These are phyloP conservation scores for Trametes cingulata DNA, from an alignment of 768 basidiomycete species.

Conservation along the genomic window DNA sequence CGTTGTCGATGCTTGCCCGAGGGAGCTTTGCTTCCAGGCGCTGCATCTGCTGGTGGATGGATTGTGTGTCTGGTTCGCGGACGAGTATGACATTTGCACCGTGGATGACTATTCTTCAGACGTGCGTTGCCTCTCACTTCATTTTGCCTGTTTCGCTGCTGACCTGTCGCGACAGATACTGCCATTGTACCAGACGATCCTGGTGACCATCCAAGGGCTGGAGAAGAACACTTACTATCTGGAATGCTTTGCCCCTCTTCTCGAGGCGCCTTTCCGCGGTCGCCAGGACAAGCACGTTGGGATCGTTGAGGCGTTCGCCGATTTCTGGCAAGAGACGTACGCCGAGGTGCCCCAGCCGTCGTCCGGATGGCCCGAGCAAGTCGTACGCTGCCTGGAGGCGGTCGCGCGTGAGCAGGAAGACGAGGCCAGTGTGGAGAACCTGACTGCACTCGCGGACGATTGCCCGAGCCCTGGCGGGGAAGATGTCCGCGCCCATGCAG, in stretches of 20 bases:
- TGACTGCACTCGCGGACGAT: slow-evolving; percentile 18
- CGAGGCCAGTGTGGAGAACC: slow-evolving; percentile 14
- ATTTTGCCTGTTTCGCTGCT: background rate
- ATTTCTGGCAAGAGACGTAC: slow-evolving; percentile 62
- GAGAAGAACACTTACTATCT: slow-evolving; percentile 44
- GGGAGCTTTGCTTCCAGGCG: slow-evolving; percentile 44
- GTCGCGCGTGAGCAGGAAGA: slow-evolving; percentile 15
- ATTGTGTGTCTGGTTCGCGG: slow-evolving; percentile 61
- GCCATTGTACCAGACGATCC: slow-evolving; percentile 60
- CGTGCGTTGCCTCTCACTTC: slow-evolving; percentile 37
- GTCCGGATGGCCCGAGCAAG: slow-evolving; percentile 55
- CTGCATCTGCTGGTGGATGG: slow-evolving; percentile 56
- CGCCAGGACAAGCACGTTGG: slow-evolving; percentile 47
- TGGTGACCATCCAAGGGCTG: slow-evolving; percentile 53
- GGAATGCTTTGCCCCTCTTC: slow-evolving; percentile 46
- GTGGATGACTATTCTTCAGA: slow-evolving; percentile 59
- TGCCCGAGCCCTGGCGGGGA: background rate
- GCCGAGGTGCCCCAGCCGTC: slow-evolving; percentile 41
- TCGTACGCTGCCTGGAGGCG: slow-evolving; percentile 38
- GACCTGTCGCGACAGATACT: slow-evolving; percentile 48
- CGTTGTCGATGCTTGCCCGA: slow-evolving; percentile 57
- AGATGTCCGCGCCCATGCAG: background rate
- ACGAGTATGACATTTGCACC: slow-evolving; percentile 52
- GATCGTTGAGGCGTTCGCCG: slow-evolving; percentile 53
- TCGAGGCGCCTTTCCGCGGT: slow-evolving; percentile 60